phyloP scores from a whole-genome alignment of 345 rosid genomes.

The Hypericum perforatum region DNA sequence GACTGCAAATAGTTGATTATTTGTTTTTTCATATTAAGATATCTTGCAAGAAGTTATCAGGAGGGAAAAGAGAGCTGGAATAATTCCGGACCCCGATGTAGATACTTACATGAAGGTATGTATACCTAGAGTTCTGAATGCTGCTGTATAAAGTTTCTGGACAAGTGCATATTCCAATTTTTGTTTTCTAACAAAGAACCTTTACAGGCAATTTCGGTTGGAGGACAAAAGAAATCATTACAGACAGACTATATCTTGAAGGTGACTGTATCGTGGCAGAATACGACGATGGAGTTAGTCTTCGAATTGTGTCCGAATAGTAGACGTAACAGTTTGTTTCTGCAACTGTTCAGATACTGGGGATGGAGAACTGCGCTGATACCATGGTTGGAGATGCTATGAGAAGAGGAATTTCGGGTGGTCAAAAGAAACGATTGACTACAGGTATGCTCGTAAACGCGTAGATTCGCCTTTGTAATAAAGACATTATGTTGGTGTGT shows the following conservation, averaged over 20 bases:
- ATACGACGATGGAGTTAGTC: not conserved
- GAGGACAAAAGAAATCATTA: slow-evolving; percentile 24
- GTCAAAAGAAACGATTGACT: slow-evolving; percentile 34
- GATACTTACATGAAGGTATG: slow-evolving; percentile 37
- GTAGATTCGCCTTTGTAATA: too few species aligned
- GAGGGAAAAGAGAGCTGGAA: slow-evolving; percentile 24
- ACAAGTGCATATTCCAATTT: not conserved
- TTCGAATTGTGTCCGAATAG: not conserved
- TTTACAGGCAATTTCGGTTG: slow-evolving; percentile 27
- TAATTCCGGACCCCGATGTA: slow-evolving; percentile 26
- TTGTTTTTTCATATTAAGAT: not conserved
- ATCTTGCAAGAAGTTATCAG: slow-evolving; percentile 11
- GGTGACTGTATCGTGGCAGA: slow-evolving; percentile 14
- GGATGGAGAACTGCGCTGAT: slow-evolving; percentile 32
- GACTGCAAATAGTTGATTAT: not conserved
- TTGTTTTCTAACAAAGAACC: not conserved
- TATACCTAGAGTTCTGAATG: not conserved
- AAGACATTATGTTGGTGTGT: too few species aligned
- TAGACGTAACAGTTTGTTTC: not conserved
- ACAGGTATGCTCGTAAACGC: slow-evolving; percentile 17
- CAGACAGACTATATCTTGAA: slow-evolving; percentile 36
- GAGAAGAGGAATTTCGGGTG: slow-evolving; percentile 35
- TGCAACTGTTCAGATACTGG: slow-evolving; percentile 25
- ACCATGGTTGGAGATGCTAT: slow-evolving; percentile 30
- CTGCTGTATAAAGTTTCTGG: not conserved